Percentiles rank a stretch among this genome's conserved stretches.
Conservation (phyloP, 2,329 filamentous ascomycete species). For the Botrytis deweyae region DNA sequence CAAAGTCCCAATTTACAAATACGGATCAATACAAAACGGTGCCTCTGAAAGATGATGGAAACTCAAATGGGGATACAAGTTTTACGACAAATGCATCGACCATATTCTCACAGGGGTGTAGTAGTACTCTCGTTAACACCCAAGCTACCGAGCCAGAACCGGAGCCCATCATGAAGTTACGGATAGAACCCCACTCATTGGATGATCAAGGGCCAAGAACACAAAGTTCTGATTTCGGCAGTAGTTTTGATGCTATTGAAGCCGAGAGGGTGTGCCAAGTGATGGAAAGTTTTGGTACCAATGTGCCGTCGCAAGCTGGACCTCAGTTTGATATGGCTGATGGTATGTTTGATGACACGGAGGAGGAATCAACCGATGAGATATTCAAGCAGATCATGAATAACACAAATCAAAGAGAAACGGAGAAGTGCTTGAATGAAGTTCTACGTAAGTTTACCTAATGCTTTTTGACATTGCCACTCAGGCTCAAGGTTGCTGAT, state of each 20-base stretch:
- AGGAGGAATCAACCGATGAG: background rate
- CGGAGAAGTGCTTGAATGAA: slow-evolving; percentile 22
- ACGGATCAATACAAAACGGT: background rate
- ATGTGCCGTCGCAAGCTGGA: background rate
- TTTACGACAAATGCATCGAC: slow-evolving; percentile 29
- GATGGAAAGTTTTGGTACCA: background rate
- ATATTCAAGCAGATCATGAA: background rate
- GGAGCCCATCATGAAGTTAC: background rate
- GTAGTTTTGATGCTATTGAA: slow-evolving; percentile 9
- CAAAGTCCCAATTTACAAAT: background rate
- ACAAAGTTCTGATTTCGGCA: slow-evolving; percentile 13
- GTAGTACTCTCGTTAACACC: slow-evolving; percentile 9
- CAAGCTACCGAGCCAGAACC: slow-evolving; percentile 26
- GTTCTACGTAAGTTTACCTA: background rate
- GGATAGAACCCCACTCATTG: background rate
- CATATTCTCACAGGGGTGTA: slow-evolving; percentile 26
- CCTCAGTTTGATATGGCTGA: background rate
- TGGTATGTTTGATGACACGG: background rate
- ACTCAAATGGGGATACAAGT: slow-evolving; percentile 23
- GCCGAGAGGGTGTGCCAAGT: background rate
- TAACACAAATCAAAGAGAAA: background rate
- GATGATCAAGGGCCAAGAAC: background rate
- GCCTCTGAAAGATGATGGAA: background rate
- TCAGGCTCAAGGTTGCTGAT: background rate
- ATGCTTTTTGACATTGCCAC: background rate